Evolutionary conservation across 345 rosid genomes (phyloP).

Genomic region (Ceriops zippeliana): DNA sequence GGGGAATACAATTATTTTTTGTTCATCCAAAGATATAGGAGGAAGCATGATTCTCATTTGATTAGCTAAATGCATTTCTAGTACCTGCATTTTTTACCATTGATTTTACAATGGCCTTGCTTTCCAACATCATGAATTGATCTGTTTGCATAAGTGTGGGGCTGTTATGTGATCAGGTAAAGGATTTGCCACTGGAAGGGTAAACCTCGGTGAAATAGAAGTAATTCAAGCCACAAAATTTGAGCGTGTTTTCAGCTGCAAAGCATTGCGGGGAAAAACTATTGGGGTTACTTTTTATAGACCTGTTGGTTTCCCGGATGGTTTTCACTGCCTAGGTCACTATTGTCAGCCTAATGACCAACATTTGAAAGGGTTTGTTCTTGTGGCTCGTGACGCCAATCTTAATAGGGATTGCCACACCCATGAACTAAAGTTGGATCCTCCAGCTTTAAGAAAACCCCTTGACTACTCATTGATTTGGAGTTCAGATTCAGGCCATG

Average conservation of each 20-base stretch:
- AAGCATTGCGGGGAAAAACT: slow-evolving; percentile 35
- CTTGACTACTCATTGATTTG: slow-evolving; percentile 52
- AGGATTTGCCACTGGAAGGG: slow-evolving; percentile 63
- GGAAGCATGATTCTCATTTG: not conserved
- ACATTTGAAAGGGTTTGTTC: slow-evolving; percentile 67
- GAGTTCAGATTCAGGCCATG: slow-evolving; percentile 37
- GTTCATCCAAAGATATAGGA: not conserved
- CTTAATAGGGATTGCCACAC: slow-evolving; percentile 17
- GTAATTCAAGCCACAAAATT: slow-evolving; percentile 57
- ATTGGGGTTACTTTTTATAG: slow-evolving; percentile 59
- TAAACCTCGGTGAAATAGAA: slow-evolving; percentile 65
- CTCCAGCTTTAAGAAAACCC: slow-evolving; percentile 57
- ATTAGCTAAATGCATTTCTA: not conserved
- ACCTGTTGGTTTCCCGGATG: slow-evolving; percentile 62
- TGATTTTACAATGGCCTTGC: not conserved
- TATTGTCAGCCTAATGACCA: slow-evolving; percentile 65
- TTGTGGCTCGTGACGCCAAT: slow-evolving; percentile 45
- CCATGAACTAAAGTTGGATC: slow-evolving; percentile 16
- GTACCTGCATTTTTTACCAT: not conserved
- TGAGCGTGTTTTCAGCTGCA: slow-evolving; percentile 61
- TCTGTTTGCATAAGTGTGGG: slow-evolving; percentile 9
- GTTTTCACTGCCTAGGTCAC: slow-evolving; percentile 69
- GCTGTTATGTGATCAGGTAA: slow-evolving; percentile 43
- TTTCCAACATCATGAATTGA: not conserved
- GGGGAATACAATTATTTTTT: not conserved